These are phyloP conservation scores for Colletotrichum sp. DNA, from an alignment of 2,329 filamentous ascomycete species.

Conservation along the genomic window DNA sequence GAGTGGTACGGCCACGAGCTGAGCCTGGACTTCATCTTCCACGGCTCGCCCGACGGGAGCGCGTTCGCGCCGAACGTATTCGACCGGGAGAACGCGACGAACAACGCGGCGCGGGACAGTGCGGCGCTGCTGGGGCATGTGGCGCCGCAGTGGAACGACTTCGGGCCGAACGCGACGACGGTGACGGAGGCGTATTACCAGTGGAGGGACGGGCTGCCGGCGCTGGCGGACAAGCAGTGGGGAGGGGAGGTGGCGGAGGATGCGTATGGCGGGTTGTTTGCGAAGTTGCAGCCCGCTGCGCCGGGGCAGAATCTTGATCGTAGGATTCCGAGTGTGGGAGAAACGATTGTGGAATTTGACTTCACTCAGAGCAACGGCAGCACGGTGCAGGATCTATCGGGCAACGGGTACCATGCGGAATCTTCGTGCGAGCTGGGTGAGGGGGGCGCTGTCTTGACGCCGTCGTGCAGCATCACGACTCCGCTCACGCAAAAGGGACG, in stretches of 20 bases:
- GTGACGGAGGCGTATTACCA: slow-evolving; percentile 29
- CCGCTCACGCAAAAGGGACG: slow-evolving; percentile 58
- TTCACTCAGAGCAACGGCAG: slow-evolving; percentile 1
- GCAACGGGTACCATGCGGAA: slow-evolving; percentile 24
- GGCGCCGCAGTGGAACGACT: slow-evolving; percentile 29
- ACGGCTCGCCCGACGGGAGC: slow-evolving; percentile 18
- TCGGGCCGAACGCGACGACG: slow-evolving; percentile 27
- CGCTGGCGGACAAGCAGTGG: slow-evolving; percentile 31
- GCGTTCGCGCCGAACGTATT: slow-evolving; percentile 28
- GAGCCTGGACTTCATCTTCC: slow-evolving; percentile 24
- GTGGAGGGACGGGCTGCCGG: slow-evolving; percentile 27
- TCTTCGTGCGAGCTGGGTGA: not conserved
- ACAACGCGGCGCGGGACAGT: slow-evolving; percentile 22
- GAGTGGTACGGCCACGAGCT: slow-evolving; percentile 19
- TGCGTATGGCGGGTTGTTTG: slow-evolving; percentile 9
- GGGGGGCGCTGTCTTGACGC: slow-evolving; percentile 31
- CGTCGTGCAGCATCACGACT: slow-evolving; percentile 47
- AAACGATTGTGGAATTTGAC: slow-evolving; percentile 23
- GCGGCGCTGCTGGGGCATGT: slow-evolving; percentile 24
- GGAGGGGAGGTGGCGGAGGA: slow-evolving; percentile 23
- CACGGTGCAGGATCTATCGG: slow-evolving; percentile 20
- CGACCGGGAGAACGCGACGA: slow-evolving; percentile 17
- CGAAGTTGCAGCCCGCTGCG: slow-evolving; percentile 21
- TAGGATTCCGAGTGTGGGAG: slow-evolving; percentile 16
- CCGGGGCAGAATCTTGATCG: slow-evolving; percentile 28